Base-by-base conservation (phyloP, 2,329 filamentous ascomycete genomes). In the Botrytis sinoallii region DNA sequence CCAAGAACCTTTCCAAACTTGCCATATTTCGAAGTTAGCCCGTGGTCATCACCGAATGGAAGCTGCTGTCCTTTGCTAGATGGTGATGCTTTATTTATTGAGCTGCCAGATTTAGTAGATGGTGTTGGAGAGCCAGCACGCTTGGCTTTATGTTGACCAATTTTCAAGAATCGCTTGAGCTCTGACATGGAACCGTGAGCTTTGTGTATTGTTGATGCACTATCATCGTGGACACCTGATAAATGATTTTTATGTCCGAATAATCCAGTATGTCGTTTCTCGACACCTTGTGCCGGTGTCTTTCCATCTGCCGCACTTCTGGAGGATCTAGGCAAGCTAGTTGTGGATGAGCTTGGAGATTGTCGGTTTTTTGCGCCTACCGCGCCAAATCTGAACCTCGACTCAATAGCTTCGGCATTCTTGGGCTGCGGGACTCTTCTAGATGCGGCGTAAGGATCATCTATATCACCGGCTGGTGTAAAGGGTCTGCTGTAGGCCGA, bases 1-100 rank as follows among this genome's bases (percentile, higher is more conserved):
- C 96, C 96, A 20, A 99, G 87, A 1, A 98, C 93, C 81, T 93
- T 96, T 73, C 95, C 96, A 77, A 99, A 92, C 81, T 98, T 98
- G 64, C 96, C 96, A 81, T 98, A 99, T 80, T 95, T 98, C 73
- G 93, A 94, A 66, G 92, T 88, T 32, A 98, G 85, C 5, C 94
- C 94, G 81, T 98, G 95, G 78, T 98, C 95, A 79, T 98, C 95
- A 35, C 93, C 93, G 81, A 99, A 99, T 0, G 96, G 96, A 71
- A 97, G 89, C 79, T 91, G 91, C 75, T 88, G 85, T 14, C 85
- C 85, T 75, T 84, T 86, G 16, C 84, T 83, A 38, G 82, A 81
- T 9, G 85, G 82, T 8, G 85, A 84, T 1, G 85, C 87, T 78
- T 85, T 88, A 8, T 82, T 82, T 8, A 86, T 85, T 1, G 86